Conservation (phyloP, 805 yeast genomes). For the Pichia pseudocactophila region DNA sequence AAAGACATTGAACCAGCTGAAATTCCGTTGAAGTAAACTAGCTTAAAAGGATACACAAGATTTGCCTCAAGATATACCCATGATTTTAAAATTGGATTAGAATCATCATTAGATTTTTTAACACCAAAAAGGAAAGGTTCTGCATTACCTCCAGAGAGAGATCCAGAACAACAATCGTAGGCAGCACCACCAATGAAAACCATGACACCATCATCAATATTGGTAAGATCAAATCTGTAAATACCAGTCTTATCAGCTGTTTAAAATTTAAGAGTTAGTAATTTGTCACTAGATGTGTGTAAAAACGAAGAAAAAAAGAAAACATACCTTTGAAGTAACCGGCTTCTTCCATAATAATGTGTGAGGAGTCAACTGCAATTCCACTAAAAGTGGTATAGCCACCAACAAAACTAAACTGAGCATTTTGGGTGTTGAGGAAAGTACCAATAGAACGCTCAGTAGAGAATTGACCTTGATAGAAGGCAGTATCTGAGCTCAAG, state of each 20-base stretch:
- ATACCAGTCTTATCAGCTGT: conserved; percentile 22
- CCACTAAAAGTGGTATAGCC: conserved; percentile 2
- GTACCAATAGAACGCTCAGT: conserved; percentile 1
- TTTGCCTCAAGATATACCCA: conserved; percentile 6
- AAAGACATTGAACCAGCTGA: not conserved
- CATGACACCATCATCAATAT: conserved; percentile 26
- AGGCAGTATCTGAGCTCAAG: conserved; percentile 3
- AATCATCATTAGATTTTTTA: not conserved
- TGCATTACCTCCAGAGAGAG: not conserved
- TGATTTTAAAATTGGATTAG: not conserved
- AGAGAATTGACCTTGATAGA: conserved; percentile 5
- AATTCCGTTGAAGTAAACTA: conserved; percentile 2
- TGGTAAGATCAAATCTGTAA: conserved; percentile 15
- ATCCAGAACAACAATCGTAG: conserved; percentile 27
- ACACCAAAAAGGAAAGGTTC: not conserved
- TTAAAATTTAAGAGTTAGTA: conserved; percentile 1
- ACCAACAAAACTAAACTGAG: not conserved
- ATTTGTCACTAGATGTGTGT: too few relatives aligned
- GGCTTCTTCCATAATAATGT: conserved; percentile 6
- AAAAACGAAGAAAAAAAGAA: not conserved
- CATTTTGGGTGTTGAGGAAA: conserved; percentile 2
- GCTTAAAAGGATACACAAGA: conserved; percentile 7
- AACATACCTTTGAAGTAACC: conserved; percentile 9
- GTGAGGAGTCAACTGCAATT: not conserved
- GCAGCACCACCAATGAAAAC: conserved; percentile 25